Percentiles rank a stretch among this genome's conserved stretches.
Evolutionary conservation across 139 green algal genomes (phyloP).

Genomic region (Chara braunii): DNA sequence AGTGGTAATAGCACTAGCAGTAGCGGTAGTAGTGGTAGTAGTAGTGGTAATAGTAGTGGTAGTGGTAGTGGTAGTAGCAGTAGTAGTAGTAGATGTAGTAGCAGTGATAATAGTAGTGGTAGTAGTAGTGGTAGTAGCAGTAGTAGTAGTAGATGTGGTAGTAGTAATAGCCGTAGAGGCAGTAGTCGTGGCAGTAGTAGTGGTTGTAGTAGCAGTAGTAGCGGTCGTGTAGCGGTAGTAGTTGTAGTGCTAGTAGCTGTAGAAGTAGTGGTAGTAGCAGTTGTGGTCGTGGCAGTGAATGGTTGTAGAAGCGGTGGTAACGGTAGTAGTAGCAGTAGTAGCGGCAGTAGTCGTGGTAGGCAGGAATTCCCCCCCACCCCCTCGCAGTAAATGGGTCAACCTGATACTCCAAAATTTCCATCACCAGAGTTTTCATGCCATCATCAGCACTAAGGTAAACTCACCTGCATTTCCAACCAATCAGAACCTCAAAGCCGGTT

Average conservation of each 20-base stretch:
- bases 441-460: too few species aligned
- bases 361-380: too few species aligned
- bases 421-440: too few species aligned
- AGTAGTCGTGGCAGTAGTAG: neutral
- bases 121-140: constrained; percentile 2
- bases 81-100: constrained; percentile 6
- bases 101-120: neutral
- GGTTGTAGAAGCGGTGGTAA: too few species aligned
- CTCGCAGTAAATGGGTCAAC: too few species aligned
- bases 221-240: neutral
- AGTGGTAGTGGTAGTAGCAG: constrained; percentile 1
- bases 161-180: neutral
- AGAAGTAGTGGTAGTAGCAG: constrained; percentile 1
- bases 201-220: neutral
- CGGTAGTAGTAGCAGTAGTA: too few species aligned
- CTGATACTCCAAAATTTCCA: too few species aligned
- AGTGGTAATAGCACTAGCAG: constrained; percentile 1
- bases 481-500: too few species aligned
- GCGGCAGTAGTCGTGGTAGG: too few species aligned
- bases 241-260: neutral
- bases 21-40: neutral
- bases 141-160: constrained; percentile 4
- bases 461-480: too few species aligned
- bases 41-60: constrained; percentile 1
- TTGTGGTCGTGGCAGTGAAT: too few species aligned